Evolutionary conservation across 345 rosid species (phyloP).

Genomic region (Eucalyptus caleyi): DNA sequence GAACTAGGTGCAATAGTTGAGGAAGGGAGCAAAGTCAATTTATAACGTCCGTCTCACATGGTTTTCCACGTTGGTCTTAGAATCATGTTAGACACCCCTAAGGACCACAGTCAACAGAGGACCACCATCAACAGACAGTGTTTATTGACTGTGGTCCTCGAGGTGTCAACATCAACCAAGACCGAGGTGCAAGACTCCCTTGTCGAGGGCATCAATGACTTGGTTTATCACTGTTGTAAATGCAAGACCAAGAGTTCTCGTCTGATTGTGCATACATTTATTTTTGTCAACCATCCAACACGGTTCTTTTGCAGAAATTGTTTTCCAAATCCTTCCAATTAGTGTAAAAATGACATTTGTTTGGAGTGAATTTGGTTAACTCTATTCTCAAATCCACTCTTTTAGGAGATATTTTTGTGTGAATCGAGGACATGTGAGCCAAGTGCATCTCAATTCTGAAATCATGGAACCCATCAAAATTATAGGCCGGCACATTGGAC

Average conservation of each 20-base stretch:
- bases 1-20: background rate
- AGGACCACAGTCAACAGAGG: background rate
- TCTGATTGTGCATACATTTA: background rate
- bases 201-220: background rate
- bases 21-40: background rate
- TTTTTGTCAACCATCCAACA: background rate
- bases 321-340: background rate
- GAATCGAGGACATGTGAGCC: background rate
- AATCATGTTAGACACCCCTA: background rate
- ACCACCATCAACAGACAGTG: background rate
- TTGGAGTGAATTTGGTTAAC: background rate
- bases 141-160: background rate
- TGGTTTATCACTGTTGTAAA: background rate
- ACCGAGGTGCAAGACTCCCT: background rate
- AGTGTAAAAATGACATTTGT: background rate
- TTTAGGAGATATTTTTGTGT: background rate
- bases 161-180: background rate
- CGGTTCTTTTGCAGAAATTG: background rate
- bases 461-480: background rate
- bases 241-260: background rate
- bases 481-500: background rate
- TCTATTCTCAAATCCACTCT: background rate
- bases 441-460: background rate
- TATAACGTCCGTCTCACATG: background rate
- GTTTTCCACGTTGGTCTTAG: background rate